A percentile compares a stretch with the other conserved stretches of the same genome.
phyloP scores from a whole-genome alignment of 2,329 filamentous ascomycete species.

The Annulohypoxylon truncatum region DNA sequence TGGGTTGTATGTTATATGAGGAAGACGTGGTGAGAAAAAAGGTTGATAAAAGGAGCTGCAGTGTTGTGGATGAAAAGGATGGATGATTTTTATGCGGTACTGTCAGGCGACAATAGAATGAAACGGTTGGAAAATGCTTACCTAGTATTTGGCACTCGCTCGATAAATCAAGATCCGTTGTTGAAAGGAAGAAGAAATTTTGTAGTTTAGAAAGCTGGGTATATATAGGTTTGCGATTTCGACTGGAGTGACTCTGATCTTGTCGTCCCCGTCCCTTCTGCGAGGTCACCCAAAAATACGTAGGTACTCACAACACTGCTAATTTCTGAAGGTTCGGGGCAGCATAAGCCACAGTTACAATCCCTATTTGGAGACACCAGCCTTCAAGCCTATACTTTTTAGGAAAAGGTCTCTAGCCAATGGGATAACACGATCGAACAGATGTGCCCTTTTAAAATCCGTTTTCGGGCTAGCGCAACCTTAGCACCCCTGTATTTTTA shows the following conservation, averaged over 20 bases:
- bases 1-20: background rate
- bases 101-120: background rate
- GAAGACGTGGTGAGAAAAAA: constrained; percentile 30
- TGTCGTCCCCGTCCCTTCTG: background rate
- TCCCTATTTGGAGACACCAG: constrained; percentile 33
- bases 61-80: constrained; percentile 17
- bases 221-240: background rate
- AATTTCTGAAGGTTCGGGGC: constrained; percentile 49
- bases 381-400: constrained; percentile 36
- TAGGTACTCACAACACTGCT: constrained; percentile 33
- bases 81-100: constrained; percentile 28
- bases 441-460: constrained; percentile 30
- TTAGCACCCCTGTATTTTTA: constrained; percentile 8
- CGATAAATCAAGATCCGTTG: background rate
- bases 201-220: background rate
- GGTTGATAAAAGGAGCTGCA: constrained; percentile 43
- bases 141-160: background rate
- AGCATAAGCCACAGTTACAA: constrained; percentile 37
- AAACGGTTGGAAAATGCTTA: background rate
- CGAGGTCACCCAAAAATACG: constrained; percentile 12
- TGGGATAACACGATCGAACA: constrained; percentile 35
- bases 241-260: background rate
- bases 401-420: constrained; percentile 43
- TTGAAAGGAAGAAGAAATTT: background rate
- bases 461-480: constrained; percentile 34